phyloP scores from a whole-genome alignment of 2,329 filamentous ascomycete species.

The Amauroascus verrucosus region DNA sequence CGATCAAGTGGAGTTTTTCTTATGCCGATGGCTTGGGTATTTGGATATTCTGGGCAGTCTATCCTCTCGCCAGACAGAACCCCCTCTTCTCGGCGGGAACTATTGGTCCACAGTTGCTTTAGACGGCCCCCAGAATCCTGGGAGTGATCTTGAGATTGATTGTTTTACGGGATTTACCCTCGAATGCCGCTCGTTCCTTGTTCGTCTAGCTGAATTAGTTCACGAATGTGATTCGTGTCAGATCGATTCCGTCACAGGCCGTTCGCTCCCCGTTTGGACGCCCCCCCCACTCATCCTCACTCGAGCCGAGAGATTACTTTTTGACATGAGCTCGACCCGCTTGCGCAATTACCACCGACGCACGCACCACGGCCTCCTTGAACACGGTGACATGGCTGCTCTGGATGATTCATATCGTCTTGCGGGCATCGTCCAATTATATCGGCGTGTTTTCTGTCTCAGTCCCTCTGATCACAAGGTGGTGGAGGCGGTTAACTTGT shows the following conservation, averaged over 20 bases:
- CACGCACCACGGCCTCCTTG: slow-evolving; percentile 32
- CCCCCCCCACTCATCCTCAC: slow-evolving; percentile 16
- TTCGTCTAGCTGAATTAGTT: slow-evolving; percentile 61
- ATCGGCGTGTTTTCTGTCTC: slow-evolving; percentile 60
- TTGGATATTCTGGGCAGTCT: slow-evolving; percentile 69
- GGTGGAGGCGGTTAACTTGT: slow-evolving; percentile 51
- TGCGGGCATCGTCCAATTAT: slow-evolving; percentile 65
- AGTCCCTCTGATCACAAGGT: slow-evolving; percentile 50
- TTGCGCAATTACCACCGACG: slow-evolving; percentile 28
- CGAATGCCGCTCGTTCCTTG: slow-evolving; percentile 58
- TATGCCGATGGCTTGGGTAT: slow-evolving; percentile 75
- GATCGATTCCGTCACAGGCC: not conserved
- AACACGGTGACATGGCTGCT: slow-evolving; percentile 46
- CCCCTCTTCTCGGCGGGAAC: slow-evolving; percentile 42
- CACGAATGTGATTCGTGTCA: slow-evolving; percentile 49
- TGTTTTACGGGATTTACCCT: slow-evolving; percentile 72
- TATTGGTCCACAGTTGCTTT: slow-evolving; percentile 40
- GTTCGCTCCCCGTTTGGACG: slow-evolving; percentile 38
- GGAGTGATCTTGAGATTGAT: slow-evolving; percentile 60
- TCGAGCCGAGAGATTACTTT: slow-evolving; percentile 49
- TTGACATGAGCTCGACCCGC: slow-evolving; percentile 49
- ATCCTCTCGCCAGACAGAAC: slow-evolving; percentile 47
- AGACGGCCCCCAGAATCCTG: slow-evolving; percentile 20
- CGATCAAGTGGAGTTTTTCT: slow-evolving; percentile 55
- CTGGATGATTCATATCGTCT: slow-evolving; percentile 72